These are phyloP conservation scores for Sphagnum magellanicum DNA, from an alignment of 228 moss, liverwort and hornwort species.

Conservation along the genomic window DNA sequence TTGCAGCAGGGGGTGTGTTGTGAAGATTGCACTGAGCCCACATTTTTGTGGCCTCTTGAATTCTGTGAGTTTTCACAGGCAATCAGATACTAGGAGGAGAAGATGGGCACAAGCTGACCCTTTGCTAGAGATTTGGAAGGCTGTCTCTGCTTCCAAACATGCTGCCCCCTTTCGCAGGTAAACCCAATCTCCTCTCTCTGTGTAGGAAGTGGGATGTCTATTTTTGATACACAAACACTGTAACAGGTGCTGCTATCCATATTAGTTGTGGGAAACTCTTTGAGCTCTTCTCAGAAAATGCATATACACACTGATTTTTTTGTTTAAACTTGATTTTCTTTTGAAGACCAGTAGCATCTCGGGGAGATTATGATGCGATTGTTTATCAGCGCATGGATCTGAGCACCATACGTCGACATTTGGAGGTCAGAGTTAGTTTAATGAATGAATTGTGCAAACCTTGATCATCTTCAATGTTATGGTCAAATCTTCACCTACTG, in stretches of 20 bases:
- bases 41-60: too few relatives aligned
- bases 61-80: slow-evolving; percentile 12
- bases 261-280: background rate
- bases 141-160: slow-evolving; percentile 42
- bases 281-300: background rate
- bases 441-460: background rate
- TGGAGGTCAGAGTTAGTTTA: slow-evolving; percentile 23
- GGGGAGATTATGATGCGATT: slow-evolving; percentile 39
- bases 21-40: too few relatives aligned
- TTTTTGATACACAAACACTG: background rate
- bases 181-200: background rate
- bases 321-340: background rate
- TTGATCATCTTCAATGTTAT: too few relatives aligned
- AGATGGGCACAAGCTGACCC: slow-evolving; percentile 57
- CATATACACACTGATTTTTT: background rate
- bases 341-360: slow-evolving; percentile 39
- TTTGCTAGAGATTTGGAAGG: slow-evolving; percentile 42
- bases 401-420: slow-evolving; percentile 41
- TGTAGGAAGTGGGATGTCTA: too few relatives aligned
- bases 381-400: slow-evolving; percentile 45
- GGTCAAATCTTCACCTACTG: too few relatives aligned
- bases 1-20: too few relatives aligned
- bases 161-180: slow-evolving; percentile 55
- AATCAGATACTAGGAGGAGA: slow-evolving; percentile 35
- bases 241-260: background rate